Conservation (phyloP, 495 filamentous ascomycete genomes). For the Annulohypoxylon stygium region DNA sequence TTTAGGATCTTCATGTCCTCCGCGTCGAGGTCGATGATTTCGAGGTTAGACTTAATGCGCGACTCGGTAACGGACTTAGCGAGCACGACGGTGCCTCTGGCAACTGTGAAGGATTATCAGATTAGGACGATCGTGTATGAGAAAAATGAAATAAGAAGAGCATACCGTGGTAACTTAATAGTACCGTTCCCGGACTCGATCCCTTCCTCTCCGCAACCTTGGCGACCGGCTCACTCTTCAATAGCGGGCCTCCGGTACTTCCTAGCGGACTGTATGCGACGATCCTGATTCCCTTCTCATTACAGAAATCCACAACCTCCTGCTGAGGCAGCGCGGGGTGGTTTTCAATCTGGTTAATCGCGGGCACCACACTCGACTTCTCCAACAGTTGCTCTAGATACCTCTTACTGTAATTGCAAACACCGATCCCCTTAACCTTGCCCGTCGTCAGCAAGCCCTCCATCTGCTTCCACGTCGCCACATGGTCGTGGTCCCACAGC, state of each 20-base stretch:
- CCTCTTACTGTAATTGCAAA: constrained; percentile 82
- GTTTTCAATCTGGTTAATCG: constrained; percentile 95
- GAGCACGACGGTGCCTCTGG: constrained; percentile 78
- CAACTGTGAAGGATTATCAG: constrained; percentile 60
- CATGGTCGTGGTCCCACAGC: constrained; percentile 71
- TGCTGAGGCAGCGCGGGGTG: constrained; percentile 87
- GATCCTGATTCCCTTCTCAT: constrained; percentile 77
- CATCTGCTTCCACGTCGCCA: constrained; percentile 84
- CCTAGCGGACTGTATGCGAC: constrained; percentile 83
- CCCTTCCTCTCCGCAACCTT: constrained; percentile 78
- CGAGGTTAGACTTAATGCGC: constrained; percentile 79
- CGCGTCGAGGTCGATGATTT: constrained; percentile 74
- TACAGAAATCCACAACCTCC: constrained; percentile 83
- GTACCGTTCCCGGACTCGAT: constrained; percentile 70
- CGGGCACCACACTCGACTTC: constrained; percentile 74
- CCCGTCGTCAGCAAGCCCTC: constrained; percentile 76
- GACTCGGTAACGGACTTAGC: constrained; percentile 83
- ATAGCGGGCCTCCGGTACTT: constrained; percentile 80
- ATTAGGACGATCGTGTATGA: constrained; percentile 24
- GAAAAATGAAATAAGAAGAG: constrained; percentile 18
- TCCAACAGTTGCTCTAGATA: constrained; percentile 81
- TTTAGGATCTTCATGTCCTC: constrained; percentile 74
- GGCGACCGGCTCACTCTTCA: constrained; percentile 75
- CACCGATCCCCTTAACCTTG: constrained; percentile 82
- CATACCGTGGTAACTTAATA: constrained; percentile 82